Percentiles rank a stretch among this genome's conserved stretches.
Evolutionary conservation across 208 protist species (phyloP).

Genomic region (Zelonia costaricensis): DNA sequence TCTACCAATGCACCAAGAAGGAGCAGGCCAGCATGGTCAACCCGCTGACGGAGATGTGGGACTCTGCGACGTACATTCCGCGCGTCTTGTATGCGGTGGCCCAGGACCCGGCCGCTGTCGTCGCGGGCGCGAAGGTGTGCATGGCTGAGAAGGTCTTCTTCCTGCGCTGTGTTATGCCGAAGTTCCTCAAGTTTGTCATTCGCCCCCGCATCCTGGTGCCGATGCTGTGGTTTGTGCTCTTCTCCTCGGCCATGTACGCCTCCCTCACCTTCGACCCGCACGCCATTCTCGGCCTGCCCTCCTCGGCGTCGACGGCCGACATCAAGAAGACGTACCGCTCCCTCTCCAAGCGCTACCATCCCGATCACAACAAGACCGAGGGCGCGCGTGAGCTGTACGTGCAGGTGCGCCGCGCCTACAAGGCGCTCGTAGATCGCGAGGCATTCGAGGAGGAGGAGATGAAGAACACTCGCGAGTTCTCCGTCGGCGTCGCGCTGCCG

Average conservation of each 20-base stretch:
- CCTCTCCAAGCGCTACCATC: constrained; percentile 84
- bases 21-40: constrained; percentile 41
- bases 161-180: constrained; percentile 77
- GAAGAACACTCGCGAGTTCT: constrained; percentile 68
- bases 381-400: constrained; percentile 88
- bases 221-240: constrained; percentile 77
- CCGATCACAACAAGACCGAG: constrained; percentile 91
- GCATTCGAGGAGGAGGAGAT: constrained; percentile 90
- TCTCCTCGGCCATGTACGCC: constrained; percentile 89
- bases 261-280: constrained; percentile 89
- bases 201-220: constrained; percentile 83
- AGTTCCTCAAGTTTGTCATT: constrained; percentile 86
- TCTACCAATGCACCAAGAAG: constrained; percentile 63
- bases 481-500: constrained; percentile 88
- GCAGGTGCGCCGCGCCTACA: constrained; percentile 90
- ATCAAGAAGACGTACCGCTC: constrained; percentile 89
- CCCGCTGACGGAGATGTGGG: constrained; percentile 61
- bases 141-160: constrained; percentile 78
- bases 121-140: constrained; percentile 70
- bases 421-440: constrained; percentile 90
- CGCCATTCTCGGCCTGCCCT: constrained; percentile 68
- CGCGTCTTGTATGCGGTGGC: constrained; percentile 35
- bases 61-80: constrained; percentile 71
- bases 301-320: constrained; percentile 62
- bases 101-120: constrained; percentile 53